Evolutionary conservation across 345 rosid genomes (phyloP).

Genomic region (Syzygium jambos): DNA sequence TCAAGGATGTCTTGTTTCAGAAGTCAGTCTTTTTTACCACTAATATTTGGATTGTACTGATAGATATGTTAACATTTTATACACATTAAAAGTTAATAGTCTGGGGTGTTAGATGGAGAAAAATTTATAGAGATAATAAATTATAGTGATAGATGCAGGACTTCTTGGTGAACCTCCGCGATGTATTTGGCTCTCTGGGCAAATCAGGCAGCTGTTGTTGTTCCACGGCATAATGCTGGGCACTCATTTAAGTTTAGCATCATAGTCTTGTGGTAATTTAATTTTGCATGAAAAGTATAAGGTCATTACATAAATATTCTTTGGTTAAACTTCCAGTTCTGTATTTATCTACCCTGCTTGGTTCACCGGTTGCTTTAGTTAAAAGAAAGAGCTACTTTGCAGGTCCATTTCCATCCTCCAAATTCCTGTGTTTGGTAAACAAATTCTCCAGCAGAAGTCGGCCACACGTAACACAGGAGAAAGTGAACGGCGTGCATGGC

Average conservation of each 20-base stretch:
- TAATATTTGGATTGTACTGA: neutral
- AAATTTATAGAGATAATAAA: neutral
- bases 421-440: neutral
- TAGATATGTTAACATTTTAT: neutral
- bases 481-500: neutral
- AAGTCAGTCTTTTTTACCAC: neutral
- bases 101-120: neutral
- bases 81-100: neutral
- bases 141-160: neutral
- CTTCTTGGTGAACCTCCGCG: neutral
- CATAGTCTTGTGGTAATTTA: neutral
- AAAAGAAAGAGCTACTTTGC: neutral
- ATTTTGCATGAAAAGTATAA: neutral
- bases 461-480: neutral
- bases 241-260: neutral
- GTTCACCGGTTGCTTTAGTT: neutral
- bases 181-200: neutral
- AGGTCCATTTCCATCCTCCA: neutral
- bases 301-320: neutral
- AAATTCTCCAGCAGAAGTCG: neutral
- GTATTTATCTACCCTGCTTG: neutral
- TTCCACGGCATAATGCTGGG: neutral
- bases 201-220: neutral
- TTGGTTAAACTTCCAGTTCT: neutral
- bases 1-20: neutral